phyloP scores from a whole-genome alignment of 73 alveolate genomes.

The Paramecium primaurelia region DNA sequence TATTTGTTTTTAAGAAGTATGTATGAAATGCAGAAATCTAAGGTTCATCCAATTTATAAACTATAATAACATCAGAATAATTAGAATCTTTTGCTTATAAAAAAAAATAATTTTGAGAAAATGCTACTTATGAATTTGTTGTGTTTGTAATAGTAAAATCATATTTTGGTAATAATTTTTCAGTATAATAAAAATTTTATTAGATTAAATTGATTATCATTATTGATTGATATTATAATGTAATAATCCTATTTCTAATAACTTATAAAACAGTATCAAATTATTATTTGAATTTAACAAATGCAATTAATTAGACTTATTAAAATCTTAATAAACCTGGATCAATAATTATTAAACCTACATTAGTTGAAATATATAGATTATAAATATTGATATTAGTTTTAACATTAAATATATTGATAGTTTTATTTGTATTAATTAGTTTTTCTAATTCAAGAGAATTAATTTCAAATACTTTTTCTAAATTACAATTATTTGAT shows the following conservation, averaged over 20 bases:
- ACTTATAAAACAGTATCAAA: neutral
- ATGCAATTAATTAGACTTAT: neutral
- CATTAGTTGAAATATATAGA: neutral
- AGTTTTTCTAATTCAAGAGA: neutral
- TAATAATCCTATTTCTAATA: neutral
- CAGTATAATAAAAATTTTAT: neutral
- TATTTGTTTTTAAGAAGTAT: neutral
- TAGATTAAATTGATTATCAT: neutral
- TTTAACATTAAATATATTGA: neutral
- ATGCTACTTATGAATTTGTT: neutral
- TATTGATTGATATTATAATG: neutral
- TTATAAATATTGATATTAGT: neutral
- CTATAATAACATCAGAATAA: neutral
- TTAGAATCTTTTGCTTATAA: neutral
- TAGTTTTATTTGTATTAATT: neutral
- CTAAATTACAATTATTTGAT: neutral
- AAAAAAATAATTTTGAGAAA: neutral
- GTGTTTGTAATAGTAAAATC: neutral
- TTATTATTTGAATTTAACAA: neutral
- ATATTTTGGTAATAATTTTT: neutral
- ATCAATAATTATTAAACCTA: neutral
- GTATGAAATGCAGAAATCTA: neutral
- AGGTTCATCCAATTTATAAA: neutral
- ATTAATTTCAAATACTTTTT: neutral
- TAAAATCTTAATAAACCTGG: neutral